Conservation (phyloP, 768 basidiomycete genomes). For the Chlorophyllum brunneum region DNA sequence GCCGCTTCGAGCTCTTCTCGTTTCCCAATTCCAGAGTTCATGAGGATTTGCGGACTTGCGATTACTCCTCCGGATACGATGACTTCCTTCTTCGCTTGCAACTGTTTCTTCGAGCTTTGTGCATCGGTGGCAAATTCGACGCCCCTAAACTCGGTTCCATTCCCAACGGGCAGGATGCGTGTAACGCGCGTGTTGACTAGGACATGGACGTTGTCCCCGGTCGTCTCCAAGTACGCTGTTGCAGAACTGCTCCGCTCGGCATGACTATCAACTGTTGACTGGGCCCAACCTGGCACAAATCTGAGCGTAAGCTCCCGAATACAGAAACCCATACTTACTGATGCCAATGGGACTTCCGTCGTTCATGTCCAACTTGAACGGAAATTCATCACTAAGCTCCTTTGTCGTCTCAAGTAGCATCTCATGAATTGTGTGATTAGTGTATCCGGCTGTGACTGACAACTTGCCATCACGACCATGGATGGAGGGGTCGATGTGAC, state of each 20-base stretch:
- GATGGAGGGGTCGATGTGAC: constrained; percentile 11
- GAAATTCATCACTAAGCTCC: constrained; percentile 9
- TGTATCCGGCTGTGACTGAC: background rate
- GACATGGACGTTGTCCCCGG: constrained; percentile 10
- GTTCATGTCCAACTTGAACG: constrained; percentile 14
- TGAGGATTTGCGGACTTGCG: constrained; percentile 22
- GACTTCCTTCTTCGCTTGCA: constrained; percentile 26
- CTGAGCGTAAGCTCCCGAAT: background rate
- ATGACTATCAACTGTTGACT: constrained; percentile 11
- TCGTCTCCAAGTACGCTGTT: constrained; percentile 11
- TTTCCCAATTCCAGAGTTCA: constrained; percentile 24
- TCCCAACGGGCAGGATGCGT: constrained; percentile 5
- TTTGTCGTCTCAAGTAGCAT: background rate
- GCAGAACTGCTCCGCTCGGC: constrained; percentile 15
- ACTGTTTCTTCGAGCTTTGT: background rate
- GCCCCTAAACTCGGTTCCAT: constrained; percentile 11
- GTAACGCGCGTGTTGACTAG: constrained; percentile 14
- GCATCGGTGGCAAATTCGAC: constrained; percentile 10
- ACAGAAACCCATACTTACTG: background rate
- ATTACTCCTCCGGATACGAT: constrained; percentile 30
- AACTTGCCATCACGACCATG: constrained; percentile 12
- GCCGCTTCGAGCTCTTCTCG: constrained; percentile 12
- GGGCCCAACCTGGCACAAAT: background rate
- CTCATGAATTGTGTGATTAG: constrained; percentile 10
- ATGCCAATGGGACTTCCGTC: constrained; percentile 12